These are phyloP conservation scores for Hericium rajendrae DNA, from an alignment of 768 basidiomycete species.

Conservation along the genomic window DNA sequence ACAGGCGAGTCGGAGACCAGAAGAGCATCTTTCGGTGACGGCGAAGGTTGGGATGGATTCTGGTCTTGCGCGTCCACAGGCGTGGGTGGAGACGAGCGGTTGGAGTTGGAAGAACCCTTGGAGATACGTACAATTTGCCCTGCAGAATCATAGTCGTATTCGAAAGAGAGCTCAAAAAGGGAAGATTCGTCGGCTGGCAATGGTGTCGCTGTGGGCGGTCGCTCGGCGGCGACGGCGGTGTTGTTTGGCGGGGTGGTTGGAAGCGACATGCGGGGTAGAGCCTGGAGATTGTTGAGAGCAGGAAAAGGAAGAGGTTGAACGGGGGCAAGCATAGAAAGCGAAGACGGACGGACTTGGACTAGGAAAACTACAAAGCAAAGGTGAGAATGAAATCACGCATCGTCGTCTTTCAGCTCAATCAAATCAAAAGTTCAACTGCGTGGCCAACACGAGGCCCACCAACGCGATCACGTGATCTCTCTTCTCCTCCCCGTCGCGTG, in stretches of 20 bases:
- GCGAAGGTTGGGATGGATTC: constrained; percentile 12
- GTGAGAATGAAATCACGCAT: neutral
- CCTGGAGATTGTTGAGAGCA: neutral
- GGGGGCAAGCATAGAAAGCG: neutral
- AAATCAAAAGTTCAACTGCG: constrained; percentile 3
- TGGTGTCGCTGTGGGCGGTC: neutral
- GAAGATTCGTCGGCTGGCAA: constrained; percentile 50
- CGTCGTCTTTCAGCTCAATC: neutral
- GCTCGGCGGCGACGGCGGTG: neutral
- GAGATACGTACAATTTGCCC: constrained; percentile 50
- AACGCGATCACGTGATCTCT: constrained; percentile 1
- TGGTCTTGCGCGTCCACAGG: constrained; percentile 25
- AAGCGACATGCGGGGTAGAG: neutral
- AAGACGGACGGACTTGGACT: neutral
- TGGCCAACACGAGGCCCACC: neutral
- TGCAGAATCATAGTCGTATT: constrained; percentile 46
- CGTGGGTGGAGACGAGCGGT: constrained; percentile 33
- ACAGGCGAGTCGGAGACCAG: constrained; percentile 21
- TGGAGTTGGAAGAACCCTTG: constrained; percentile 33
- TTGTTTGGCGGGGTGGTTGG: constrained; percentile 1
- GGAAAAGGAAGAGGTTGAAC: neutral
- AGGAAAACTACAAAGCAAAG: neutral
- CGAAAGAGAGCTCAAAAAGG: constrained; percentile 57
- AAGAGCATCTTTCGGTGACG: constrained; percentile 4
- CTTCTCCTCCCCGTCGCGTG: neutral